Percentiles rank a stretch among this genome's conserved stretches.
phyloP scores from a whole-genome alignment of 139 green algal species.

The Coccomyxa sp. region DNA sequence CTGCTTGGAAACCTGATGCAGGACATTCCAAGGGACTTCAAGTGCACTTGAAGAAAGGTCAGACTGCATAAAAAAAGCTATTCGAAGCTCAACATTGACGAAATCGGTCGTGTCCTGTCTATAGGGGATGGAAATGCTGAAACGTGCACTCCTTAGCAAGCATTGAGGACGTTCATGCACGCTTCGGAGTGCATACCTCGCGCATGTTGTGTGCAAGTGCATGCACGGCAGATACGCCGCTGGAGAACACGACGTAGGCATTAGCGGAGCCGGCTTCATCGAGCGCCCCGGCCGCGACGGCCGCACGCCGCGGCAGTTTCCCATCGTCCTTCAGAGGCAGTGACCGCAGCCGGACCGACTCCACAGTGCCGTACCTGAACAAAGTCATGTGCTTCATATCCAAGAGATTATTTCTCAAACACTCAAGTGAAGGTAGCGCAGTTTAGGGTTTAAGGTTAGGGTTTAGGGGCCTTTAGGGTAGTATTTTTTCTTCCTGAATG shows the following conservation, averaged over 20 bases:
- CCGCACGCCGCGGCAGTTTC: conserved; percentile 45
- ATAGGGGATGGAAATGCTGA: conserved; percentile 93
- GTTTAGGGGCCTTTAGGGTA: background rate
- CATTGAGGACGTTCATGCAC: background rate
- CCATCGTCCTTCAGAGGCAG: conserved; percentile 59
- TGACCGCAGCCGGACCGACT: conserved; percentile 71
- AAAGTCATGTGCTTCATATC: background rate
- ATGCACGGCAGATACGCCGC: conserved; percentile 15
- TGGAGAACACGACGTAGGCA: conserved; percentile 80
- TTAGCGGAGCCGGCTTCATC: conserved; percentile 43
- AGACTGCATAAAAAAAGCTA: too few species aligned
- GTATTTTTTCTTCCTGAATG: too few species aligned
- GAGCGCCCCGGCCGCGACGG: conserved; percentile 47
- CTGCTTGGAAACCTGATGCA: too few species aligned
- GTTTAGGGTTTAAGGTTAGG: too few species aligned
- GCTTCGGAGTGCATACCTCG: conserved; percentile 14
- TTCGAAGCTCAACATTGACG: conserved; percentile 46
- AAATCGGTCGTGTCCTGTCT: conserved; percentile 78
- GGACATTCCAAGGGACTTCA: too few species aligned
- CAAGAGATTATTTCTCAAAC: too few species aligned
- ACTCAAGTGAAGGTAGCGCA: too few species aligned
- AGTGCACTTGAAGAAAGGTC: too few species aligned
- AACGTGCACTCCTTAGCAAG: too few species aligned
- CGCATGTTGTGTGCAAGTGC: conserved; percentile 76
- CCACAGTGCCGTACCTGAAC: conserved; percentile 58